Conservation (phyloP, 306 rosid species). For the Lupinus albus region DNA sequence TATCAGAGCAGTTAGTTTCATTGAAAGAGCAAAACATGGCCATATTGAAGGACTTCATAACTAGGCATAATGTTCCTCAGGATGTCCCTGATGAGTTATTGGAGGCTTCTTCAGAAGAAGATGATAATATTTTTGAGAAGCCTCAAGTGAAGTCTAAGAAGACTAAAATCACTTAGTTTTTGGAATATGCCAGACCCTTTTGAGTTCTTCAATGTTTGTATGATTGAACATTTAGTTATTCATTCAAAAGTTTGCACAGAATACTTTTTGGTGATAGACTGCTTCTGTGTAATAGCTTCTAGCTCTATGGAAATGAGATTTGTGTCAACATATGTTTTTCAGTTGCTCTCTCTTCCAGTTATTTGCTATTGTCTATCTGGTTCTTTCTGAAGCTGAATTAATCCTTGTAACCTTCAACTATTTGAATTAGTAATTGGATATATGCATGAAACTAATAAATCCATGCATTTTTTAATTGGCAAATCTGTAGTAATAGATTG, state of each 20-base stretch:
- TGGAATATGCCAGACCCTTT: not conserved
- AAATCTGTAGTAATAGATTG: no score
- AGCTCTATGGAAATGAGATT: no score
- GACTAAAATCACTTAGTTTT: slow-evolving; percentile 59
- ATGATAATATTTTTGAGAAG: slow-evolving; percentile 55
- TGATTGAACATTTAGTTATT: slow-evolving; percentile 6
- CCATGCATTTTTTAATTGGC: no score
- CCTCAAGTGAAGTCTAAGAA: slow-evolving; percentile 65
- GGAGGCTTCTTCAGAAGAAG: slow-evolving; percentile 72
- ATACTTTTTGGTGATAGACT: not conserved
- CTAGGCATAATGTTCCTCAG: slow-evolving; percentile 75
- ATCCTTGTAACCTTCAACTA: slow-evolving; percentile 5
- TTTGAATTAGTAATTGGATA: not conserved
- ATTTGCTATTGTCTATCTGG: no score
- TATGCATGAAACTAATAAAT: not conserved
- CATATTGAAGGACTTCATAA: slow-evolving; percentile 79
- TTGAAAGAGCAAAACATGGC: slow-evolving; percentile 77
- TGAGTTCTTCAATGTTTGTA: slow-evolving; percentile 21
- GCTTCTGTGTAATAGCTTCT: no score
- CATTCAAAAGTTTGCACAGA: not conserved
- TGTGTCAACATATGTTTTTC: no score
- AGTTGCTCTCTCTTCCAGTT: no score
- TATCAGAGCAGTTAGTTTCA: slow-evolving; percentile 71
- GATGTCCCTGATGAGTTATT: slow-evolving; percentile 79
- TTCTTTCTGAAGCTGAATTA: no score